These are phyloP conservation scores for Xylona heveae DNA, from an alignment of 495 filamentous ascomycete genomes.

Conservation along the genomic window DNA sequence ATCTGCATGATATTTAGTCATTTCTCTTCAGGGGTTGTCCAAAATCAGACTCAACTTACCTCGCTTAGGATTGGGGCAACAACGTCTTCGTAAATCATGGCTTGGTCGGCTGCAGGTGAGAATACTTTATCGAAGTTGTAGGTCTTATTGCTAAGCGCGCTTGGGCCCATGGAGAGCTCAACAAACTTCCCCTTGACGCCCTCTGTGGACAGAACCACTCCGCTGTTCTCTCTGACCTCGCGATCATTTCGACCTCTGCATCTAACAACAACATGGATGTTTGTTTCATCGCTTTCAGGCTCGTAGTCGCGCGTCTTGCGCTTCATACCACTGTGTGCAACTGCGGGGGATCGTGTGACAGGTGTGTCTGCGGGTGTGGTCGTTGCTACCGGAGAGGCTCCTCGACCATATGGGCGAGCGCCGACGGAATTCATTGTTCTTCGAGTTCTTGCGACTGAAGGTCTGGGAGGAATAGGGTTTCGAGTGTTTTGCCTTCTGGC, in stretches of 20 bases:
- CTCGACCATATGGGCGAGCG: too few species aligned
- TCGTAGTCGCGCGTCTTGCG: constrained; percentile 73
- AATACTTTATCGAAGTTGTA: constrained; percentile 97
- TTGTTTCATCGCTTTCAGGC: constrained; percentile 55
- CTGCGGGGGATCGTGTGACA: constrained; percentile 22
- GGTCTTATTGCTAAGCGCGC: constrained; percentile 80
- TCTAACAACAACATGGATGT: constrained; percentile 90
- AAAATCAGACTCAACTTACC: constrained; percentile 24
- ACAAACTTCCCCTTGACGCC: constrained; percentile 66
- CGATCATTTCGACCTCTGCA: constrained; percentile 85
- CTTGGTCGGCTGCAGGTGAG: constrained; percentile 83
- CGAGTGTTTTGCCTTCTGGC: too few species aligned
- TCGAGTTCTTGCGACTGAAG: too few species aligned
- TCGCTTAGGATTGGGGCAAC: constrained; percentile 82
- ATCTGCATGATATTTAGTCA: constrained; percentile 43
- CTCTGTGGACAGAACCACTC: constrained; percentile 72
- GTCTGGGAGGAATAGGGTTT: too few species aligned
- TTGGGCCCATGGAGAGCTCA: constrained; percentile 80
- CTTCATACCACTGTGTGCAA: constrained; percentile 32
- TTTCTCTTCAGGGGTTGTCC: not conserved
- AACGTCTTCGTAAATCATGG: constrained; percentile 81
- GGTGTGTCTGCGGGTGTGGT: too few species aligned
- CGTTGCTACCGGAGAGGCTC: constrained; percentile 42
- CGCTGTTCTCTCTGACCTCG: constrained; percentile 80
- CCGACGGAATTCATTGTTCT: too few species aligned